Evolutionary conservation across 306 rosid genomes (phyloP).

Genomic region (Prinsepia uniflora): DNA sequence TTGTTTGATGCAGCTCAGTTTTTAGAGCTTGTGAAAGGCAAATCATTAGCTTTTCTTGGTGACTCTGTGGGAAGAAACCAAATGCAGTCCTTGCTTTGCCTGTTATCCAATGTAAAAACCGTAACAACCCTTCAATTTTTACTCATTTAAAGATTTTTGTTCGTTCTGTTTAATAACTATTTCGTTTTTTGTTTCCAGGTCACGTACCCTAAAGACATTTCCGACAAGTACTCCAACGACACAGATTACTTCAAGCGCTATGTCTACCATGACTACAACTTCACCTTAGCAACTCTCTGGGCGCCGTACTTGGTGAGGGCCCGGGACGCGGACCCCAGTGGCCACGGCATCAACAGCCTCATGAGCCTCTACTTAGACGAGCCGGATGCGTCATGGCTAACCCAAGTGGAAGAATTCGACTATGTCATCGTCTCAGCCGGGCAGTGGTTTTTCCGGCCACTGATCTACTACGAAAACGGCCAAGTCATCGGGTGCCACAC

Average conservation of each 20-base stretch:
- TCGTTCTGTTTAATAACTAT: too few species aligned
- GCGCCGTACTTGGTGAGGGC: constrained; percentile 65
- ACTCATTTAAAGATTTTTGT: too few species aligned
- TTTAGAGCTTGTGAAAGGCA: constrained; percentile 58
- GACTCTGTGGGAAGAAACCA: constrained; percentile 87
- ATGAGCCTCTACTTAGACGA: constrained; percentile 67
- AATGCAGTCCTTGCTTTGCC: constrained; percentile 80
- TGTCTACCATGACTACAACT: constrained; percentile 55
- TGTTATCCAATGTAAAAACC: constrained; percentile 39
- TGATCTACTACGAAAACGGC: constrained; percentile 47
- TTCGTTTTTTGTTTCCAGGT: constrained; percentile 43
- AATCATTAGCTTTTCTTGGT: constrained; percentile 80
- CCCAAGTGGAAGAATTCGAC: constrained; percentile 50
- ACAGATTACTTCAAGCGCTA: constrained; percentile 44
- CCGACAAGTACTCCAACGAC: constrained; percentile 32
- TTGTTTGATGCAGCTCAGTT: constrained; percentile 64
- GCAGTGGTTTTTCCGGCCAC: constrained; percentile 84
- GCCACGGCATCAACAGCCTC: constrained; percentile 41
- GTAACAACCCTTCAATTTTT: neutral
- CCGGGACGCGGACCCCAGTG: constrained; percentile 39
- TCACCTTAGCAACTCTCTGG: constrained; percentile 70
- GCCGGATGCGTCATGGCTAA: constrained; percentile 55
- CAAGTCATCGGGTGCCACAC: constrained; percentile 52
- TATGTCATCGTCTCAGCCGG: constrained; percentile 78
- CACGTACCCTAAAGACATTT: constrained; percentile 56